Conservation (phyloP, 805 yeast species). For the Candida sonorensis region DNA sequence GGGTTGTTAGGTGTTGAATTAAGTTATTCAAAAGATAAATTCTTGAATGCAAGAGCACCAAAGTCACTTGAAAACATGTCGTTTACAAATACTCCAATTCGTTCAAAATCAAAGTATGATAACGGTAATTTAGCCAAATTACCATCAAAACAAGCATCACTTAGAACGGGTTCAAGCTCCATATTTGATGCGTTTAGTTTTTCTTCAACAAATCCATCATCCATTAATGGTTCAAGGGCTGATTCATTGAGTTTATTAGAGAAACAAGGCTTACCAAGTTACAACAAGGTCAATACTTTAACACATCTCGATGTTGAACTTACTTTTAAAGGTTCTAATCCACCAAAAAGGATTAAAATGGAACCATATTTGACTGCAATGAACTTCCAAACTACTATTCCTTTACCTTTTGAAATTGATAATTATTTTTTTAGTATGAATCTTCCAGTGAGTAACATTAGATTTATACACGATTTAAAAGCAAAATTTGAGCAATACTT, state of each 20-base stretch:
- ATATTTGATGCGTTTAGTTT: background rate
- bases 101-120: too few relatives aligned
- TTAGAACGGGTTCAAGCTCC: too few relatives aligned
- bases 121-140: too few relatives aligned
- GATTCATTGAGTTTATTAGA: too few relatives aligned
- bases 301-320: background rate
- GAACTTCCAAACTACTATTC: conserved; percentile 6
- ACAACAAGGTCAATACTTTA: too few relatives aligned
- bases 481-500: conserved; percentile 5
- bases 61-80: background rate
- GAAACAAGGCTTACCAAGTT: too few relatives aligned
- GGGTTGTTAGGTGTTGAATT: too few relatives aligned
- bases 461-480: conserved; percentile 1
- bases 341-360: background rate
- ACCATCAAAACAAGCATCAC: too few relatives aligned
- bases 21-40: too few relatives aligned
- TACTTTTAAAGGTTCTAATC: conserved; percentile 1
- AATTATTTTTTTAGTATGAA: background rate
- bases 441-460: conserved; percentile 1
- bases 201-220: background rate
- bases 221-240: too few relatives aligned
- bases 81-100: background rate
- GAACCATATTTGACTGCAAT: conserved; percentile 4
- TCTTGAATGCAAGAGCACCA: too few relatives aligned
- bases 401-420: conserved; percentile 34